A percentile compares a stretch with the other conserved stretches of the same genome.
phyloP scores from a whole-genome alignment of 139 green algal genomes.

The Haematococcus lacustris region DNA sequence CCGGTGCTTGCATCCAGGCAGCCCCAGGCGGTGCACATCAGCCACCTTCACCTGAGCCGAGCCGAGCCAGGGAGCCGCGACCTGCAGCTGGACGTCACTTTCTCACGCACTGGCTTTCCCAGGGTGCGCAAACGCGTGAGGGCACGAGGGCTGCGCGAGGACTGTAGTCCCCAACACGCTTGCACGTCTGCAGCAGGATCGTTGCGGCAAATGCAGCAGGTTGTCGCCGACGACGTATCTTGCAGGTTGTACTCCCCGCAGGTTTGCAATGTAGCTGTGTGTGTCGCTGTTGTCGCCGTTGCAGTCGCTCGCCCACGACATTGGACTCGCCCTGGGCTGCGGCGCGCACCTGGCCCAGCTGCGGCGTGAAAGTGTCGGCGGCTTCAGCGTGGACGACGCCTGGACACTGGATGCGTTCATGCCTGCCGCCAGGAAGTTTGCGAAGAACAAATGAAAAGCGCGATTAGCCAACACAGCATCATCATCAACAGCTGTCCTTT shows the following conservation, averaged over 20 bases:
- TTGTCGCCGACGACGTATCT: no score
- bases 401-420: conserved; percentile 47
- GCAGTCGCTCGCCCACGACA: conserved; percentile 27
- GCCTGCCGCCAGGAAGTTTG: conserved; percentile 7
- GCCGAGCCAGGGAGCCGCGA: conserved; percentile 2
- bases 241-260: not conserved
- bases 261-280: not conserved
- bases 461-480: no score
- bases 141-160: no score
- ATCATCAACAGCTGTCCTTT: no score
- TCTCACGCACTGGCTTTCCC: not conserved
- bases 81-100: not conserved
- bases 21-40: conserved; percentile 6
- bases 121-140: not conserved
- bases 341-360: conserved; percentile 22
- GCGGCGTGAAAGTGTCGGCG: conserved; percentile 27
- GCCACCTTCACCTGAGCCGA: not conserved
- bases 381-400: conserved; percentile 32
- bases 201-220: no score
- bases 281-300: not conserved
- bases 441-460: not conserved
- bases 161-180: no score
- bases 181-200: no score
- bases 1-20: conserved; percentile 2
- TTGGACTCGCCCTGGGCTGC: conserved; percentile 29